These are phyloP conservation scores for Venturia asperata DNA, from an alignment of 2,329 filamentous ascomycete species.

Conservation along the genomic window DNA sequence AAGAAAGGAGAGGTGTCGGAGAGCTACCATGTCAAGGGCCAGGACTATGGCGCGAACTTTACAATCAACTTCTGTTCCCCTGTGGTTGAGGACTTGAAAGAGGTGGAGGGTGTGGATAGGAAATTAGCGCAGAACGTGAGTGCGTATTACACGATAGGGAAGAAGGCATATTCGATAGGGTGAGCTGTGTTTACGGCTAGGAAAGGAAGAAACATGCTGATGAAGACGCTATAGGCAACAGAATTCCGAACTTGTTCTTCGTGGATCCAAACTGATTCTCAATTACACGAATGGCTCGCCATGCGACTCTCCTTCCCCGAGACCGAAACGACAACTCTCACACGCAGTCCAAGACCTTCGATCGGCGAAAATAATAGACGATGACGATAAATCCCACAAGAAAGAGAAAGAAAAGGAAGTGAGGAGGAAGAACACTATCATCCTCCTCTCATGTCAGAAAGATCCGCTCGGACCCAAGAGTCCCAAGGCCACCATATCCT, in stretches of 20 bases:
- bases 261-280: slow-evolving; percentile 57
- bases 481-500: slow-evolving; percentile 65
- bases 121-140: slow-evolving; percentile 64
- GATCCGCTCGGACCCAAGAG: slow-evolving; percentile 61
- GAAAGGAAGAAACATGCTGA: slow-evolving; percentile 22
- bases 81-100: slow-evolving; percentile 59
- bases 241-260: slow-evolving; percentile 46
- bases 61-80: slow-evolving; percentile 75
- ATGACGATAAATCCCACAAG: slow-evolving; percentile 29
- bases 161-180: slow-evolving; percentile 68
- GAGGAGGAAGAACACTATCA: slow-evolving; percentile 67
- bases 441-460: slow-evolving; percentile 88
- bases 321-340: slow-evolving; percentile 27
- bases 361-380: slow-evolving; percentile 28
- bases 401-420: slow-evolving; percentile 33
- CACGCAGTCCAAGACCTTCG: slow-evolving; percentile 30
- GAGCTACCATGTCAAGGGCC: slow-evolving; percentile 60
- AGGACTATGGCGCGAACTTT: slow-evolving; percentile 74
- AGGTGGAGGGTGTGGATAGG: slow-evolving; percentile 58
- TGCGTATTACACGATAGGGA: slow-evolving; percentile 64
- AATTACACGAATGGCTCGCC: slow-evolving; percentile 47
- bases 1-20: slow-evolving; percentile 45
- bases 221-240: slow-evolving; percentile 41
- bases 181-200: slow-evolving; percentile 36
- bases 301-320: slow-evolving; percentile 33